Base-by-base conservation (phyloP, 2,329 filamentous ascomycete species). In the Thielaviopsis musarum region DNA sequence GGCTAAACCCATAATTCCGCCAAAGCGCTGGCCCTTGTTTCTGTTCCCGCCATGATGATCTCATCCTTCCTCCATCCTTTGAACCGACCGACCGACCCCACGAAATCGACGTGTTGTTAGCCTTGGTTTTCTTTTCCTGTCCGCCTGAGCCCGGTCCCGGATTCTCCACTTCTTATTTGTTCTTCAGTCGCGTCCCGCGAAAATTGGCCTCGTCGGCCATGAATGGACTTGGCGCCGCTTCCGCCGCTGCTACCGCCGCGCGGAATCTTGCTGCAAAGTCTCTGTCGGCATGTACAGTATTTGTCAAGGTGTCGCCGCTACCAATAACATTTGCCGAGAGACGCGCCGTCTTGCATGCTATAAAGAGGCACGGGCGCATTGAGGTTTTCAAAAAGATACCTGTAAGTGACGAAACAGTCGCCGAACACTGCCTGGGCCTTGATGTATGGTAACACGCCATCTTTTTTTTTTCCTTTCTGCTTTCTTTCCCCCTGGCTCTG, bases 271-370 rank as follows among this genome's bases (percentile, higher is more conserved):
- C 52, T 6, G 26, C 51, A 21, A 26, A 54, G 34, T 9, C n/a
- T 61, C 17, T 61, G 30, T 24, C 54, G 54, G 22, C 55, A n/a
- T 45, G 62, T 34, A 63, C 61, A 7, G 22, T 64, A 12, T 64
- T 63, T 61, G 65, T 82, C 62, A 73, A 72, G 45, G 78, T 81
- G 21, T 67, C 69, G n/a, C 80, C 79, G 15, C 65, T 73, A 13
- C 79, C 80, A 12, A 65, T 69, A n/a, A 76, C 63, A 54, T 75
- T 82, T 63, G 71, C 73, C 30, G 78, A 82, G 68, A 75, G 79
- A 6, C 76, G 78, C 24, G 77, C 78, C 7, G 71, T 82, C 21
- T 69, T 82, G 38, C 74, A 75, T 52, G 71, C 75, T 28, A 69
- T 82, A 22, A 73, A 79, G 67, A 70, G 72, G 59, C 70, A 76